Evolutionary conservation across 176 grass and related monocot species (phyloP), one percentile per base, ranked within the genome.

Genomic region (Cenchrus fungigraminus): DNA sequence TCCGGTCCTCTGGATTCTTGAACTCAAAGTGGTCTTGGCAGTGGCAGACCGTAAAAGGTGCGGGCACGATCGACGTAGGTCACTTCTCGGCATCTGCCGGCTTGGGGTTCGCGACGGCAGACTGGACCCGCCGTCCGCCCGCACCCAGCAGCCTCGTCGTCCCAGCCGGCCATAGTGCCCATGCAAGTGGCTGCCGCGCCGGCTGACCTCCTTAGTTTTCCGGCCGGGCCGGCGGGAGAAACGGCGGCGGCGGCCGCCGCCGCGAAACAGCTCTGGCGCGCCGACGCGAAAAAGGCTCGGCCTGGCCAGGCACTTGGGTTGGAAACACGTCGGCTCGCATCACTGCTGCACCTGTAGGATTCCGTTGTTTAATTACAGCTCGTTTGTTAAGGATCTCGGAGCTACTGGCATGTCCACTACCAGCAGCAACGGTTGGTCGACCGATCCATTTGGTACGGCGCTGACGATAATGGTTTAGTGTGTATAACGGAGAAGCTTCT

Each of bases 161-260:
- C 73, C 15, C 53, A 76, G 73, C 73, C 73, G 52, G 52, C 73
- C 74, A 16, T 76, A 76, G 74, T 76, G 74, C 74, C 53, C 74
- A 40, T 40, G 37, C 37, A 40, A 76, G 74, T 59, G 53, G 73
- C 53, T 25, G 25, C 25, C 16, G 31, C 73, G 31, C 73, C 73
- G 73, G 32, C 52, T 40, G 29, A 76, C 51, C 32, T 19, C 17
- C 17, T 12, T 57, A 25, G 25, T 25, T 25, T 17, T 20, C 31
- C 52, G 32, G 31, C 52, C 49, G 28, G 49, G 22, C 10, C 28
- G 46, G 12, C 34, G 6, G 42, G 1, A 0, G 46, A 74, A 74
- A 40, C 73, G 55, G 53, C 28, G 73, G 73, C 73, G 73, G 73
- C 50, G 72, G 4, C 51, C 50, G 25, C 25, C 25, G 25, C 25